Evolutionary conservation across 192 early-diverging fungal species (phyloP).

Genomic region (Podochytrium sp.): DNA sequence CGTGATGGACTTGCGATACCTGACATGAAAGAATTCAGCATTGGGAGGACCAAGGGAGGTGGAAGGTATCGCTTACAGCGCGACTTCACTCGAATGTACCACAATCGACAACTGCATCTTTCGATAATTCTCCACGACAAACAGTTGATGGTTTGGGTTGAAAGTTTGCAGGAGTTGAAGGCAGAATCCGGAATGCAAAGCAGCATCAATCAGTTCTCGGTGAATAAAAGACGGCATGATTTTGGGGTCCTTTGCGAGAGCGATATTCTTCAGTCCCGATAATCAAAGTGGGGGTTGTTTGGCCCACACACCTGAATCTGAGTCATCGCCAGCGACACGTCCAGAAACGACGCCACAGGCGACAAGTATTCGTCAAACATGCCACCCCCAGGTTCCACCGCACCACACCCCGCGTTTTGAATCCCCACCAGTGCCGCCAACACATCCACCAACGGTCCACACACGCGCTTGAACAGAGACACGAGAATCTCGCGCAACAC

Average conservation of each 20-base stretch:
- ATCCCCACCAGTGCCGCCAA: not conserved
- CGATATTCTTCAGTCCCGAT: not conserved
- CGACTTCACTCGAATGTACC: not conserved
- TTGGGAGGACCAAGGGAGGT: not conserved
- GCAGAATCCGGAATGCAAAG: conserved; percentile 9
- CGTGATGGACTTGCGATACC: not conserved
- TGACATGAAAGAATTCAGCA: not conserved
- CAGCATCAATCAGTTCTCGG: conserved; percentile 6
- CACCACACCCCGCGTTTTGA: not conserved
- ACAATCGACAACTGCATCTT: not conserved
- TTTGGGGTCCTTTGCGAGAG: not conserved
- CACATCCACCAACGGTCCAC: not conserved
- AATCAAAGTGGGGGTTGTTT: not conserved
- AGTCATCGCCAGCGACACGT: not conserved
- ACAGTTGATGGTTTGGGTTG: conserved; percentile 7
- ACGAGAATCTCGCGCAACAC: not conserved
- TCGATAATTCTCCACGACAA: not conserved
- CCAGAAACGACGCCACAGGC: not conserved
- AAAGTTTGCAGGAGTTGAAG: conserved; percentile 2
- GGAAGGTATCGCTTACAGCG: not conserved
- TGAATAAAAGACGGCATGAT: conserved; percentile 14
- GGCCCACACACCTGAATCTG: not conserved
- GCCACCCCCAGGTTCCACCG: not conserved
- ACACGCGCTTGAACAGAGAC: not conserved
- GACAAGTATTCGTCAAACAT: not conserved